Evolutionary conservation across 352 stramenopile species (phyloP), one percentile per base, ranked within the genome.

Genomic region (Globisporangium splendens): DNA sequence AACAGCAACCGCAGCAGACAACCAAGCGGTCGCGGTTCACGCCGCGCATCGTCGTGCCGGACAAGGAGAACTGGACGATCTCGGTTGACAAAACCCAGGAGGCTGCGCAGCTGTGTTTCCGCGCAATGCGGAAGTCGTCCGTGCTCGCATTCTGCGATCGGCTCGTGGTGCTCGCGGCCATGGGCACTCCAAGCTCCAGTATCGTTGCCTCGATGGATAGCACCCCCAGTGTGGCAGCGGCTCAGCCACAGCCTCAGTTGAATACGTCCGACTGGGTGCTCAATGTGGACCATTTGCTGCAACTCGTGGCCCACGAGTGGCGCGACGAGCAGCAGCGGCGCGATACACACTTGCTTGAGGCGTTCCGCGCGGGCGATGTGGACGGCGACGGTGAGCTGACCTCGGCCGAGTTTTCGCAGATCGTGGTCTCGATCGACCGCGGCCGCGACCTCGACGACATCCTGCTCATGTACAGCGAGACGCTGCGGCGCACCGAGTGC

Each of bases 401-500:
- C 17, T 84, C 74, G 0, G 81, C 80, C 7, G 81, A 93, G 58
- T 93, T 93, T 50, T 79, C 77, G 13, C 79, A 89, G 22, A 93
- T 93, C 53, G 78, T 93, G 43, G 62, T 89, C 22, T 75, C 77
- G 1, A 93, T 93, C 60, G 84, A 93, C 61, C 74, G 75, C 18
- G 72, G 70, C 2, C 72, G 80, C 0, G 81, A 92, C 21, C 50
- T 83, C 0, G 79, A 66, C 18, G 84, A 92, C 39, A 83, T 92
- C 33, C 50, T 93, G 28, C 66, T 90, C 24, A 89, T 93, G 79
- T 91, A 91, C 67, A 88, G 76, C 56, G 84, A 93, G 47, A 91
- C 84, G 3, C 44, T 93, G 46, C 74, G 79, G 1, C 76, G 82
- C 35, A 91, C 80, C 0, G 38, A 83, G 39, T 84, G 70, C 43